Base-by-base conservation (phyloP, 2,329 filamentous ascomycete genomes). In the Nemania sp. region DNA sequence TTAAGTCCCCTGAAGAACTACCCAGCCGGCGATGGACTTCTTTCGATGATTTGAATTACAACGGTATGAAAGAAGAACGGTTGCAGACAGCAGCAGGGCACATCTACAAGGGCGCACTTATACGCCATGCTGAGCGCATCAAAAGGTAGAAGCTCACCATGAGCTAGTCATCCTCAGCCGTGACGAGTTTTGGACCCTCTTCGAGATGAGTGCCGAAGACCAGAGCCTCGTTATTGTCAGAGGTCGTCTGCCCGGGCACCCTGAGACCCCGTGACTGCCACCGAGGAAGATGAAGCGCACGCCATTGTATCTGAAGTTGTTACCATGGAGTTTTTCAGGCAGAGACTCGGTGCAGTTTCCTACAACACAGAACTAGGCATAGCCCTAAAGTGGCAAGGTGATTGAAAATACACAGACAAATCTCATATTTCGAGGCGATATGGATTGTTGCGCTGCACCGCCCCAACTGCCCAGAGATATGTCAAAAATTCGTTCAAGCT, bases 1-100 rank as follows among this genome's bases (percentile, higher is more conserved):
- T 82, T 72, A 67, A 66, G 64, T 29, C 70, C 22, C 18, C 65
- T 80, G 47, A 67, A 78, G 35, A 77, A 74, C 74, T 83, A 71
- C 70, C 13, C 53, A 78, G 66, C 49, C 56, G 20, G 26, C 55
- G 61, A 51, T 70, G 57, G 66, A 67, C 66, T 15, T 69, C 67
- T 49, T 61, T 69, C 43, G 66, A 69, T n/a, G 67, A 45, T 32
- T 70, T 62, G 68, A 45, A 69, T 60, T 70, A 69, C 41, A 59
- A 69, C 45, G 62, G 67, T 35, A 69, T 70, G 62, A 67, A 69
- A 56, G 57, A 69, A 51, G 57, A 69, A 51, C 61, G 67, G 22
- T 51, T 69, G 49, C 47, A 67, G 54, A 15, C 43, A 32, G 47
- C 45, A 20, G 49, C 69, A 43, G 62, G 13, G 27, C 47, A 45